Evolutionary conservation across 495 filamentous ascomycete species (phyloP).

Genomic region (Geopyxis carbonaria): DNA sequence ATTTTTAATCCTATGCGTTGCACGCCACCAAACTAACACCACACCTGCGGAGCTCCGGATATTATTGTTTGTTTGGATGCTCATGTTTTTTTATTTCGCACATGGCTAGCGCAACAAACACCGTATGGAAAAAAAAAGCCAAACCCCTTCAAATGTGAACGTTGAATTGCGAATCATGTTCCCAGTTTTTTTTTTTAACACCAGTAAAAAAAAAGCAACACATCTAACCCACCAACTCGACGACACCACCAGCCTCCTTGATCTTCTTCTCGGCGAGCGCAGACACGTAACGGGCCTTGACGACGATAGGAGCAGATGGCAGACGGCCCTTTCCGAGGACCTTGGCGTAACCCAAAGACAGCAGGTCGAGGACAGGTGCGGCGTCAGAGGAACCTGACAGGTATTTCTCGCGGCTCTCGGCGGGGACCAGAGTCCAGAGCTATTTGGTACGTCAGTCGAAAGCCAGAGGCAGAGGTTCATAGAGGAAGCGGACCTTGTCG

Average conservation of each 20-base stretch:
- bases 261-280: conserved; percentile 87
- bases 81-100: too few relatives aligned
- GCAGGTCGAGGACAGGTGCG: conserved; percentile 82
- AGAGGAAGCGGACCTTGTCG: conserved; percentile 50
- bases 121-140: too few relatives aligned
- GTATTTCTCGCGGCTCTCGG: conserved; percentile 54
- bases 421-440: conserved; percentile 60
- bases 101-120: too few relatives aligned
- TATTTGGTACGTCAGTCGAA: conserved; percentile 21
- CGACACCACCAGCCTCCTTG: conserved; percentile 76
- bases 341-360: conserved; percentile 82
- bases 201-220: not conserved
- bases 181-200: conserved; percentile 1
- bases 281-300: conserved; percentile 76
- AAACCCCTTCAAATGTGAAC: too few relatives aligned
- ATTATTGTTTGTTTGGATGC: too few relatives aligned
- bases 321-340: conserved; percentile 84
- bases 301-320: conserved; percentile 68
- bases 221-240: conserved; percentile 76
- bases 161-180: too few relatives aligned
- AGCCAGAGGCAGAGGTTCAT: not conserved
- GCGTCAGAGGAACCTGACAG: conserved; percentile 46
- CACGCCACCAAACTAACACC: too few relatives aligned
- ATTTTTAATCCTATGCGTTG: too few relatives aligned
- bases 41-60: too few relatives aligned